Evolutionary conservation across 78 protist species (phyloP).

Genomic region (Dictyostelium purpureum): DNA sequence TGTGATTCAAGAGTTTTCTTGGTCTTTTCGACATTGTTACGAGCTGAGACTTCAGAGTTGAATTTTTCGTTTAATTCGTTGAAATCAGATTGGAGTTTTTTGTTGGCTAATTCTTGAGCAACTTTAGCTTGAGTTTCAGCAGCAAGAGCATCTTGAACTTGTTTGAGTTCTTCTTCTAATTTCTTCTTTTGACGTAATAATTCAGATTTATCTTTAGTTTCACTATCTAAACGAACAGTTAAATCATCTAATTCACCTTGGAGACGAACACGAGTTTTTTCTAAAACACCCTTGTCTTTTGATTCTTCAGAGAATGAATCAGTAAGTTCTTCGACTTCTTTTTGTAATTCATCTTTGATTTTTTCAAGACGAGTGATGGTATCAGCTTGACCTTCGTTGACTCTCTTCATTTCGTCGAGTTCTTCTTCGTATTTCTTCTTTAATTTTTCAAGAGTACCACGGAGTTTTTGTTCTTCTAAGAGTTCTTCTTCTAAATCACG

Average conservation of each 20-base stretch:
- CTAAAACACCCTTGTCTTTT: conserved; percentile 82
- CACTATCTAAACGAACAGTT: conserved; percentile 45
- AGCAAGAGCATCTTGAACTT: conserved; percentile 58
- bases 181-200: conserved; percentile 74
- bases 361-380: conserved; percentile 73
- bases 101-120: conserved; percentile 72
- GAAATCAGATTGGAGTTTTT: conserved; percentile 76
- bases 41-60: conserved; percentile 18
- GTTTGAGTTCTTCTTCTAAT: conserved; percentile 77
- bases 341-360: conserved; percentile 62
- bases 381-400: conserved; percentile 64
- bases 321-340: conserved; percentile 78
- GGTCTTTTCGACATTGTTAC: conserved; percentile 47
- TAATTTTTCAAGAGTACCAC: conserved; percentile 68
- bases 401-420: conserved; percentile 74
- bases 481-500: conserved; percentile 78
- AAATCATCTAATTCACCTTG: conserved; percentile 73
- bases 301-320: conserved; percentile 52
- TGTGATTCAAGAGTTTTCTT: conserved; percentile 68
- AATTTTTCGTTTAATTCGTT: conserved; percentile 74
- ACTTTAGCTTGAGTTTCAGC: conserved; percentile 57
- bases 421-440: conserved; percentile 85
- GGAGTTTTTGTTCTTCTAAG: conserved; percentile 70
- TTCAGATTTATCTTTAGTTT: conserved; percentile 57
- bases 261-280: conserved; percentile 74